These are phyloP conservation scores for Umbelopsis sp. DNA, from an alignment of 192 early-diverging fungal species.

Conservation along the genomic window DNA sequence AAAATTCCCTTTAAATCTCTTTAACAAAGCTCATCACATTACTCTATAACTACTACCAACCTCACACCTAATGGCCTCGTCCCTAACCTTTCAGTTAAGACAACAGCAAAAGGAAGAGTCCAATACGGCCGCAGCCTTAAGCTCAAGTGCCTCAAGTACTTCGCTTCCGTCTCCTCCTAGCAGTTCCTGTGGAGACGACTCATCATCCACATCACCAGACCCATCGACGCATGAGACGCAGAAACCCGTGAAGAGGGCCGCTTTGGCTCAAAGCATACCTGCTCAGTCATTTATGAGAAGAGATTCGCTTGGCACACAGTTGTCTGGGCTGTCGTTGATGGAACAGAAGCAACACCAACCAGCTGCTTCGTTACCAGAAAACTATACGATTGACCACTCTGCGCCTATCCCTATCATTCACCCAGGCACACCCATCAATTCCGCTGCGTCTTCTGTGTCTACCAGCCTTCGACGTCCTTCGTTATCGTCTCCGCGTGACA, in stretches of 20 bases:
- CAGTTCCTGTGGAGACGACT: constrained; percentile 32
- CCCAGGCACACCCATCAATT: constrained; percentile 14
- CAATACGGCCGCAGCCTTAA: not conserved
- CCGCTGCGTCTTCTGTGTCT: not conserved
- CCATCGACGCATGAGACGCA: not conserved
- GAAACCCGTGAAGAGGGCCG: not conserved
- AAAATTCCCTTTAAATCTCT: constrained; percentile 7
- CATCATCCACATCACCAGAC: constrained; percentile 17
- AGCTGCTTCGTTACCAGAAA: constrained; percentile 27
- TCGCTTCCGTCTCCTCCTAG: constrained; percentile 34
- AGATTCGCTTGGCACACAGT: constrained; percentile 25
- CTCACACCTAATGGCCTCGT: constrained; percentile 24
- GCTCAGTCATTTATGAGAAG: constrained; percentile 23
- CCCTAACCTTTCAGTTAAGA: constrained; percentile 28
- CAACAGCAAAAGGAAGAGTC: constrained; percentile 21
- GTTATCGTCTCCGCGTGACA: constrained; percentile 12
- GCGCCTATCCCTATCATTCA: constrained; percentile 13
- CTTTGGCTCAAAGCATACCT: constrained; percentile 15
- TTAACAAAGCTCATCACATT: not conserved
- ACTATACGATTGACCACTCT: constrained; percentile 39
- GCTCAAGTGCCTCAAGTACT: not conserved
- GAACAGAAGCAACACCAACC: constrained; percentile 14
- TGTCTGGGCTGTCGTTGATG: constrained; percentile 25
- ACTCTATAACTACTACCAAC: not conserved
- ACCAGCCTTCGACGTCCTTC: constrained; percentile 13